Percentiles rank a stretch among this genome's conserved stretches.
These are phyloP conservation scores for Cystofilobasidium macerans DNA, from an alignment of 768 basidiomycete genomes.

Conservation along the genomic window DNA sequence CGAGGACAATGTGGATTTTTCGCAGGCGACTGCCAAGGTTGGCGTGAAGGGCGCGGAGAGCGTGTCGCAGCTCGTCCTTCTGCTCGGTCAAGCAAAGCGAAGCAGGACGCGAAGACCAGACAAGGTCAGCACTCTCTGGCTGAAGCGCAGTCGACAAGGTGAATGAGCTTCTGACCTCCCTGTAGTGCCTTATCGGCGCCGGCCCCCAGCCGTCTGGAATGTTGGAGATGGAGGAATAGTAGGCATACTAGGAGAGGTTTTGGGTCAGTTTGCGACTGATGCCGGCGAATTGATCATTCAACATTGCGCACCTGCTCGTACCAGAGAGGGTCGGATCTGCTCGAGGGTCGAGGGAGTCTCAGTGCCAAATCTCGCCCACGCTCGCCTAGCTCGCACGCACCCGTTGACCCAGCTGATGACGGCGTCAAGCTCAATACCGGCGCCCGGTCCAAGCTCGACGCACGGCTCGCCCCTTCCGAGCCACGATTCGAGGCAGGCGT, in stretches of 20 bases:
- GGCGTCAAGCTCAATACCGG: not conserved
- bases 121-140: not conserved
- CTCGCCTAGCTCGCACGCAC: not conserved
- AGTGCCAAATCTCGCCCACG: not conserved
- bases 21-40: not conserved
- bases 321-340: conserved; percentile 8
- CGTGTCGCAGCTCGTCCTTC: not conserved
- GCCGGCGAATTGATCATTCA: no score
- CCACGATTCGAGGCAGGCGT: conserved; percentile 13
- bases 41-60: not conserved
- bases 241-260: no score
- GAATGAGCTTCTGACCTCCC: not conserved
- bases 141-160: not conserved
- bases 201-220: conserved; percentile 8
- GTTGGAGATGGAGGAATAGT: not conserved
- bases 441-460: not conserved
- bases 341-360: not conserved
- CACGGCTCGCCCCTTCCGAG: not conserved
- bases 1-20: conserved; percentile 1
- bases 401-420: conserved; percentile 13
- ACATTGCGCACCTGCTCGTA: conserved; percentile 4
- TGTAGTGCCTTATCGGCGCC: conserved; percentile 5
- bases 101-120: not conserved
- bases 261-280: no score
- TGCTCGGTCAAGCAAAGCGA: not conserved